Base-by-base conservation (phyloP, 495 filamentous ascomycete species). In the Hypoxylon fragiforme region DNA sequence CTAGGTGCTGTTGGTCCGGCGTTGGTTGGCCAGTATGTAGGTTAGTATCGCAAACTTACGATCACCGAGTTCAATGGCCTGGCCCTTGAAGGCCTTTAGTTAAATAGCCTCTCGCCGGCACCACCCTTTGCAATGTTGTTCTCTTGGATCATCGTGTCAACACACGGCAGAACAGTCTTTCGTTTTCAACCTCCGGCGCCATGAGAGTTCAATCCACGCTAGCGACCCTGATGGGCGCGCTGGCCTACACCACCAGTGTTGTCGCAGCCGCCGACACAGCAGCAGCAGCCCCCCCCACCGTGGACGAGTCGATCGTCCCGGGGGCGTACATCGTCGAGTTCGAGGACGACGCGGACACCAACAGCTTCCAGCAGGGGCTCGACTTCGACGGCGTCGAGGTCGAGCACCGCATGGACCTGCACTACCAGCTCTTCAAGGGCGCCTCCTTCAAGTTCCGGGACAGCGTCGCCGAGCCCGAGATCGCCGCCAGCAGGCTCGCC, bases 241-340 rank as follows among this genome's bases (percentile, higher is more conserved):
- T 42, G 21, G 12, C 20, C 39, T 42, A 39, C 15, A 39, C 20
- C 21, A 26, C 39, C 7, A 42, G 16, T 44, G 43, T 18, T 28
- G 43, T 14, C 30, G 30, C 30, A 8, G 43, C 28, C 22, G 30
- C 30, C 7, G 13, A 42, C 7, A 11, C 15, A 26, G 15, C n/a
- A n/a, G 4, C 2, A 21, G 14, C 7, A 12, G 7, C 7, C 9
- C 15, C 16, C n/a, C 7, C 41, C 4, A 13, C 41, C 4, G 26
- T 6, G 13, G 41, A 44, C 12, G 41, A 44, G 13, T 44, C 41
- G 14, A 19, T 50, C 11, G 36, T 50, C 21, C 35, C 35, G 3
- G 47, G 47, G 12, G 47, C 47, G 3, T 50, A 50, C 47, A 50
- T 50, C 5, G 47, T 50, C 15, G 47, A 50, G 15, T 50, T 50